Evolutionary conservation across 1,284 basidiomycete genomes (phyloP), one percentile per base, ranked within the genome.

Genomic region (Melampsora larici-populina): DNA sequence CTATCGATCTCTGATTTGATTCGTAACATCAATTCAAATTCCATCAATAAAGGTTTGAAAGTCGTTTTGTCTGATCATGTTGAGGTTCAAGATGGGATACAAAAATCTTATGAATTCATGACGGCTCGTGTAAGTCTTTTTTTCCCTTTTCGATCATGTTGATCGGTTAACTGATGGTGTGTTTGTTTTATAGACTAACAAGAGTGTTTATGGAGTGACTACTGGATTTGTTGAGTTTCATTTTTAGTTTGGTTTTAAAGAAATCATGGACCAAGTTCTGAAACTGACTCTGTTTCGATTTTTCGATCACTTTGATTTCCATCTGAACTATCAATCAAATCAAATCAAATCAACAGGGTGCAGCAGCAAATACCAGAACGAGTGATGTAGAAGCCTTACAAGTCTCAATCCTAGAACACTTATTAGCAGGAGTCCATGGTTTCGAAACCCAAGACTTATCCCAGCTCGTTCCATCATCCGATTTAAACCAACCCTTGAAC

Each of bases 331-430:
- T n/a, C n/a, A n/a, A n/a, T n/a, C n/a, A n/a, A n/a, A n/a, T n/a
- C n/a, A n/a, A n/a, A n/a, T n/a, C n/a, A n/a, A n/a, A n/a, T n/a
- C n/a, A n/a, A 17, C 55, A 58, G 55, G 55, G 85, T 85, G 62
- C 83, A 82, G 2, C 75, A 87, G 89, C 89, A 13, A 88, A 89
- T 82, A 92, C 90, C 4, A 87, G 91, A 48, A 92, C 91, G 0
- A 87, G 88, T 79, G 85, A 90, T 79, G 88, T 90, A 51, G 82
- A 90, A 79, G 85, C 88, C 7, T 88, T 92, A 31, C 91, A 91
- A 17, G 87, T 89, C 80, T 90, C 91, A 3, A 88, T 94, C 36
- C 86, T 94, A 43, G 91, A 93, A 83, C 90, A 92, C 82, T 90
- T 92, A 82, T 90, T 92, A 76, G 85, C 85, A 69, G 91, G 92